phyloP scores from a whole-genome alignment of 345 rosid species.

The Corymbia maculata region DNA sequence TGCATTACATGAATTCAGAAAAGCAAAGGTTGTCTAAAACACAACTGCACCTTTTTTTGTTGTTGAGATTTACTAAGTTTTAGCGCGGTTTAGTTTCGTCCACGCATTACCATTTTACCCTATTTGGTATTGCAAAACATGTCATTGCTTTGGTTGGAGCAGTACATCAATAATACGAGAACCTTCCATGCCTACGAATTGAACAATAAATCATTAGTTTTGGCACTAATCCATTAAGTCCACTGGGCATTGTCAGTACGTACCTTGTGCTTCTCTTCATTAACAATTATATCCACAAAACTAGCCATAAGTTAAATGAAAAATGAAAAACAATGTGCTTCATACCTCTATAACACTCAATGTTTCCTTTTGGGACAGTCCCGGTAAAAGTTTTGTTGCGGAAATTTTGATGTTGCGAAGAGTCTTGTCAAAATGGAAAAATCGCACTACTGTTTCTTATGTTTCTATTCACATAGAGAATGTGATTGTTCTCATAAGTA shows the following conservation, averaged over 20 bases:
- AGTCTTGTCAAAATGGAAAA: conserved; percentile 68
- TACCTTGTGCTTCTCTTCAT: neutral
- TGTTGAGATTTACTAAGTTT: neutral
- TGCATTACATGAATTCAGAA: neutral
- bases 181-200: neutral
- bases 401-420: conserved; percentile 93
- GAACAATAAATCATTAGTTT: neutral
- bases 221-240: neutral
- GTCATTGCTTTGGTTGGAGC: neutral
- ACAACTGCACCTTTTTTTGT: neutral
- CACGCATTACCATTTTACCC: neutral
- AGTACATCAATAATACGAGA: neutral
- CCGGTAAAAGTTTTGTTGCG: conserved; percentile 98
- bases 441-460: conserved; percentile 87
- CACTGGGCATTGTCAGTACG: no score
- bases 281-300: neutral
- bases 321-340: neutral
- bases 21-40: neutral
- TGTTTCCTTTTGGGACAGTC: conserved; percentile 37
- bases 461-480: conserved; percentile 93
- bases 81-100: neutral
- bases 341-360: neutral
- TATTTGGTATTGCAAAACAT: neutral
- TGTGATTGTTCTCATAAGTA: conserved; percentile 36
- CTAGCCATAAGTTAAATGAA: neutral